Evolutionary conservation across 129 eudicot genomes (phyloP), one percentile per base, ranked within the genome.

Genomic region (Pittosporum tobira): DNA sequence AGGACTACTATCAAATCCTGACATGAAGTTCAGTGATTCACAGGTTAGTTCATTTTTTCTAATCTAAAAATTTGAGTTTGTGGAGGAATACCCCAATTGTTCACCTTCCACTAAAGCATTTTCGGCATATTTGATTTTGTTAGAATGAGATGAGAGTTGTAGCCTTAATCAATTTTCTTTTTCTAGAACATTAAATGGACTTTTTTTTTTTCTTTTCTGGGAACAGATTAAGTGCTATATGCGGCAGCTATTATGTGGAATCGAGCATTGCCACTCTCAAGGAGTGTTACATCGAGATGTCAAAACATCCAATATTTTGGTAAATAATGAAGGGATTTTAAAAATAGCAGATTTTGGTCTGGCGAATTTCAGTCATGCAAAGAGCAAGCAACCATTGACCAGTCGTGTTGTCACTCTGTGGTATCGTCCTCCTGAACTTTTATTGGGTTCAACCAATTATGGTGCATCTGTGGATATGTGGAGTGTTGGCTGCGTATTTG

Each of bases 381-480:
- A 29, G 74, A 76, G 60, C 68, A 71, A 63, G 68, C 82, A 81
- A 43, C 79, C 82, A 0, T 65, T 88, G 69, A 88, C 96, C 23
- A 88, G 82, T 66, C 96, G 94, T 16, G 94, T 88, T 19, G 90
- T 88, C 51, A 84, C 96, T 26, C 73, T 88, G 54, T 88, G 96
- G 96, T 88, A 88, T 75, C 84, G 96, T 25, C 94, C 96, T 53
- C 96, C 96, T 28, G 94, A 88, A 72, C 87, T 88, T 42, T 70
- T 88, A 42, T 56, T 88, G 46, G 96, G 96, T 4, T 74, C 94
- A 1, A 81, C 90, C 16, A 67, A 48, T 51, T 88, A 88, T 36
- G 84, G 77, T 43, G 75, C 71, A 12, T 63, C 62, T 27, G 94
- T 84, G 13, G 96, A 88, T 64, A 42, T 88, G 56, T 88, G 96